Percentiles rank a stretch among this genome's conserved stretches.
Conservation (phyloP, 2,329 filamentous ascomycete species). For the Diaporthe citrichinensis region DNA sequence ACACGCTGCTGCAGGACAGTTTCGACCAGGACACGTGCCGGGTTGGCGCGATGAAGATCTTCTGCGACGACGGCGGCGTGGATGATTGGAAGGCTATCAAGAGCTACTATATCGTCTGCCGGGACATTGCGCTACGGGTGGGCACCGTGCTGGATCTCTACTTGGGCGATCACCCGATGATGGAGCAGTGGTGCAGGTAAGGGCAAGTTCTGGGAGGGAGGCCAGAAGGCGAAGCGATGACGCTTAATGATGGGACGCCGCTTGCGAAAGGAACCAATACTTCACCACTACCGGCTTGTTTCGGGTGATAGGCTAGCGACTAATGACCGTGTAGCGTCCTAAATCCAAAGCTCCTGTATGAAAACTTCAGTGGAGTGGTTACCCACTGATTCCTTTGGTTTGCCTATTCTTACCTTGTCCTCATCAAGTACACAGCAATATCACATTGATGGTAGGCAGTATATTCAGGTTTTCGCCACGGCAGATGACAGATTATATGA, state of each 20-base stretch:
- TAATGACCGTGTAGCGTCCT: neutral
- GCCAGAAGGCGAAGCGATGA: neutral
- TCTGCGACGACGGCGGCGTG: neutral
- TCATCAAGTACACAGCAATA: neutral
- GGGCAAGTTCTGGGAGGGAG: fast-evolving
- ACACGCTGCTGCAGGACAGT: neutral
- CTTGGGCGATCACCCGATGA: neutral
- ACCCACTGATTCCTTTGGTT: too few relatives aligned
- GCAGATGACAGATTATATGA: neutral
- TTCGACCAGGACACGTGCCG: neutral
- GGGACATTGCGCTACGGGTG: neutral
- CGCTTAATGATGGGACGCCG: neutral
- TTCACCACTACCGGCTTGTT: neutral
- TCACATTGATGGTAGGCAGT: neutral
- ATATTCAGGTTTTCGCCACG: neutral
- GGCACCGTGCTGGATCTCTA: neutral
- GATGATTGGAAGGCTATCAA: neutral
- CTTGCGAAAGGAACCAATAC: neutral
- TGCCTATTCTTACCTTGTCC: too few relatives aligned
- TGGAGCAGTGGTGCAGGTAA: neutral
- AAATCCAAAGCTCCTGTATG: too few relatives aligned
- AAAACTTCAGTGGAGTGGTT: too few relatives aligned
- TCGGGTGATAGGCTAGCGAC: neutral
- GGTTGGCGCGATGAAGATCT: neutral
- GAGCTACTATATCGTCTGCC: neutral